Percentiles rank a stretch among this genome's conserved stretches.
Conservation (phyloP, 2,329 filamentous ascomycete species). For the Aureobasidium sp. region DNA sequence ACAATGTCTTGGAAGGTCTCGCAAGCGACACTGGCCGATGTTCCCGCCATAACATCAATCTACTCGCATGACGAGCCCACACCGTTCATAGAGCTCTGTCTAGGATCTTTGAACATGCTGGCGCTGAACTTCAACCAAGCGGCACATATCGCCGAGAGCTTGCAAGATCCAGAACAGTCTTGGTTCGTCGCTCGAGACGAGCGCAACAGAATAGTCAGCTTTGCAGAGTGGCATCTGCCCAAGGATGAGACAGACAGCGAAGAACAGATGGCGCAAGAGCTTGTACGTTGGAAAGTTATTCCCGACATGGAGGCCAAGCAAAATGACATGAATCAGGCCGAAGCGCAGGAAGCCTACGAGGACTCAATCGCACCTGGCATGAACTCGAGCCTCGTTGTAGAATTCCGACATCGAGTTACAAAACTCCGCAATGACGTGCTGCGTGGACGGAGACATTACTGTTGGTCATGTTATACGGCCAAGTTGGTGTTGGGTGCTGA, state of each 20-base stretch:
- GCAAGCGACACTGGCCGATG: constrained; percentile 8
- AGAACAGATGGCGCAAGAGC: constrained; percentile 13
- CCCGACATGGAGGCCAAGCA: neutral
- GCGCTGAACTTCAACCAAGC: constrained; percentile 10
- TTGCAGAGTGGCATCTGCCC: constrained; percentile 9
- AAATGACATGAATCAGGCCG: neutral
- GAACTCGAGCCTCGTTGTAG: neutral
- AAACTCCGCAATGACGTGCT: constrained; percentile 4
- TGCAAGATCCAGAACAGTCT: neutral
- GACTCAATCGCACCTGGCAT: constrained; percentile 12
- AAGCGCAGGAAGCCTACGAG: neutral
- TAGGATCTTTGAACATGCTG: constrained; percentile 2
- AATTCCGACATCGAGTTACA: constrained; percentile 1
- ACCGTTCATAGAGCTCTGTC: constrained; percentile 10
- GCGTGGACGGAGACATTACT: constrained; percentile 2
- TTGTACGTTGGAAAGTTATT: neutral
- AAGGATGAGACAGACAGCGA: constrained; percentile 8
- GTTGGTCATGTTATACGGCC: neutral
- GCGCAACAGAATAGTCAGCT: constrained; percentile 4
- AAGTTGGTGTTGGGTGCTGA: neutral
- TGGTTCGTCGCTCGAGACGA: constrained; percentile 14
- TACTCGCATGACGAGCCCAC: constrained; percentile 1
- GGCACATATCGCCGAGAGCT: neutral
- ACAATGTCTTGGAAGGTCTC: constrained; percentile 9
- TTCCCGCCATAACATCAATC: constrained; percentile 10